These are phyloP conservation scores for Strigomonas culicis DNA, from an alignment of 208 protist species.

Conservation along the genomic window DNA sequence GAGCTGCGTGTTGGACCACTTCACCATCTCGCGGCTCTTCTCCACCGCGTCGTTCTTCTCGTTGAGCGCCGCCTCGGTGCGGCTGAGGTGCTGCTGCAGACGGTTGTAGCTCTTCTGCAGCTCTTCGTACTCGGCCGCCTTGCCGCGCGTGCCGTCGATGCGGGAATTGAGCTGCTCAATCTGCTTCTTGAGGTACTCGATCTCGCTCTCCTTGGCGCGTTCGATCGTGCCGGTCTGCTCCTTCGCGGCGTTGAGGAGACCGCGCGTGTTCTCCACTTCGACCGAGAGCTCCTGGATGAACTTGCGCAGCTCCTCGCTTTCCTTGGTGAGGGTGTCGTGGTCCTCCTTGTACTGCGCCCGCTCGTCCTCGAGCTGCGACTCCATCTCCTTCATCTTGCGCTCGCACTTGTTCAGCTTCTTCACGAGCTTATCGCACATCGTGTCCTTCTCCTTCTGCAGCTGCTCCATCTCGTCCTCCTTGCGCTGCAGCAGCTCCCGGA, in stretches of 20 bases:
- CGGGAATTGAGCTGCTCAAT: constrained; percentile 44
- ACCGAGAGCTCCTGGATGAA: constrained; percentile 84
- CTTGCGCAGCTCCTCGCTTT: constrained; percentile 58
- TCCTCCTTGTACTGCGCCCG: constrained; percentile 75
- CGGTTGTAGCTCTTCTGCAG: constrained; percentile 76
- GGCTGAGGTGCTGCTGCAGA: constrained; percentile 76
- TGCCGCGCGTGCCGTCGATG: constrained; percentile 63
- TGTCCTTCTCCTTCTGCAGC: constrained; percentile 67
- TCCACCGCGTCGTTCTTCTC: constrained; percentile 77
- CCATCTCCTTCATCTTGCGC: constrained; percentile 71
- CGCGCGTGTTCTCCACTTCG: constrained; percentile 75
- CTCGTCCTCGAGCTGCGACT: constrained; percentile 75
- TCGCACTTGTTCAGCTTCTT: constrained; percentile 90
- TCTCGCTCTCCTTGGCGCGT: constrained; percentile 68
- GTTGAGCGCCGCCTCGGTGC: constrained; percentile 60
- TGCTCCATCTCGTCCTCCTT: constrained; percentile 87
- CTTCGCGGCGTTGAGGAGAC: constrained; percentile 44
- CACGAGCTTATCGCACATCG: constrained; percentile 85
- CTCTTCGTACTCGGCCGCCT: constrained; percentile 66
- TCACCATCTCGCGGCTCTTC: constrained; percentile 83
- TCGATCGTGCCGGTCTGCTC: constrained; percentile 53
- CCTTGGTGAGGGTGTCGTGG: constrained; percentile 50
- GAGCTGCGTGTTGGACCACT: constrained; percentile 82
- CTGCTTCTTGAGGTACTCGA: constrained; percentile 68
- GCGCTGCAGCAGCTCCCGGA: constrained; percentile 72